Conservation (phyloP, 2,329 filamentous ascomycete genomes). For the Colletotrichum scovillei region DNA sequence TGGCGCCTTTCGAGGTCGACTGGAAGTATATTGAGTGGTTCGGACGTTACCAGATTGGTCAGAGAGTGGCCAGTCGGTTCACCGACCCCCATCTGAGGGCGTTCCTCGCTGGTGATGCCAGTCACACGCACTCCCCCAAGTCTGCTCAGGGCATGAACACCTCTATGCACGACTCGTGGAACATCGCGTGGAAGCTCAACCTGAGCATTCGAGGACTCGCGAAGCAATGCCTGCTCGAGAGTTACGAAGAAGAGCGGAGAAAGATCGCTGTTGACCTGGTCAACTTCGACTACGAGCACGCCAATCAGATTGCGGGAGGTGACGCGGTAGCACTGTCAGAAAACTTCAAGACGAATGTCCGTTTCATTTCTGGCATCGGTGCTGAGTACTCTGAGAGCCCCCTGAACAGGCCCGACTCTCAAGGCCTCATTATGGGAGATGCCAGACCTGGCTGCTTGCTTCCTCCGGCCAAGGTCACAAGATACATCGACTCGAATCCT, state of each 20-base stretch:
- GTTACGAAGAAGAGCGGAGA: slow-evolving; percentile 72
- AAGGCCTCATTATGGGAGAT: slow-evolving; percentile 57
- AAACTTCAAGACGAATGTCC: slow-evolving; percentile 77
- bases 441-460: slow-evolving; percentile 67
- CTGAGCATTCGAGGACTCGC: slow-evolving; percentile 66
- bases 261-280: slow-evolving; percentile 70
- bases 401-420: slow-evolving; percentile 58
- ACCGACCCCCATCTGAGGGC: slow-evolving; percentile 69
- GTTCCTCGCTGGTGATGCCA: slow-evolving; percentile 78
- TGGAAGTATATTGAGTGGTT: slow-evolving; percentile 77
- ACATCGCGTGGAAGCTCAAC: slow-evolving; percentile 65
- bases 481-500: slow-evolving; percentile 82
- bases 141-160: slow-evolving; percentile 77
- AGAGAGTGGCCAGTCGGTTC: slow-evolving; percentile 78
- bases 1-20: slow-evolving; percentile 66
- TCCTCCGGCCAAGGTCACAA: slow-evolving; percentile 76
- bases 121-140: slow-evolving; percentile 79
- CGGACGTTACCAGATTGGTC: slow-evolving; percentile 77
- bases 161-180: slow-evolving; percentile 71
- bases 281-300: slow-evolving; percentile 69
- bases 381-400: slow-evolving; percentile 67
- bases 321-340: slow-evolving; percentile 72
- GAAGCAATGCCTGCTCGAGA: slow-evolving; percentile 65
- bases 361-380: slow-evolving; percentile 79
- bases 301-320: slow-evolving; percentile 69